Conservation (phyloP, 495 filamentous ascomycete genomes). For the Monascus purpureus region DNA sequence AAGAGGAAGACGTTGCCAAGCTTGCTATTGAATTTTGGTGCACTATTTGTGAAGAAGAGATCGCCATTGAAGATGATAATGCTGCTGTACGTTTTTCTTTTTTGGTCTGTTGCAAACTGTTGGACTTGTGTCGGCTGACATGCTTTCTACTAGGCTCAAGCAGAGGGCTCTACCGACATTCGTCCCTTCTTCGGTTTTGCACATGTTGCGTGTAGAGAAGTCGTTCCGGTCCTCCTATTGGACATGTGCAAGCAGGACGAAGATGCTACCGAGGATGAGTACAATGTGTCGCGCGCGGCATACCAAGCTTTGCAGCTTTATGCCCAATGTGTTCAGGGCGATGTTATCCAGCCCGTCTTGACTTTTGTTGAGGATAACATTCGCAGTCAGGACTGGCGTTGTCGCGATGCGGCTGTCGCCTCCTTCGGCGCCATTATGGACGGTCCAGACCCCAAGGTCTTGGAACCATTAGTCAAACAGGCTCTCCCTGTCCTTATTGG, state of each 20-base stretch:
- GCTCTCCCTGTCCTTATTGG: conserved; percentile 76
- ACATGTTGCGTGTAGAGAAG: conserved; percentile 75
- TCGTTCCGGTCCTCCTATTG: conserved; percentile 77
- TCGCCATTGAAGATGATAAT: conserved; percentile 95
- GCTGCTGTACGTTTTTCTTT: conserved; percentile 43
- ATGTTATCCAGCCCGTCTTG: conserved; percentile 72
- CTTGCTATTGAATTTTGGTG: conserved; percentile 99
- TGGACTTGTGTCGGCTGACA: background rate
- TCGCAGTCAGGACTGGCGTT: conserved; percentile 80
- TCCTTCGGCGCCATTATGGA: conserved; percentile 99
- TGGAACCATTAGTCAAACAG: conserved; percentile 89
- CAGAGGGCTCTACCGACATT: conserved; percentile 61
- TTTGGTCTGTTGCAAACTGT: background rate
- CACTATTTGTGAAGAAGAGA: conserved; percentile 97
- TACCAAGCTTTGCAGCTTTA: conserved; percentile 96
- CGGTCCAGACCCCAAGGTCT: conserved; percentile 74
- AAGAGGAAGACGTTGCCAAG: conserved; percentile 95
- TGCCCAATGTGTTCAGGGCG: conserved; percentile 70
- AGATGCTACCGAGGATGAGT: conserved; percentile 91
- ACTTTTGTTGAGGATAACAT: conserved; percentile 84
- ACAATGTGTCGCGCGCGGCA: conserved; percentile 86
- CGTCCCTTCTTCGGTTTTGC: conserved; percentile 88
- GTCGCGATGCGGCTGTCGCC: conserved; percentile 86
- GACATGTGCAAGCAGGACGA: conserved; percentile 95
- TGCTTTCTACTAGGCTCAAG: conserved; percentile 30